Percentiles rank a stretch among this genome's conserved stretches.
Conservation (phyloP, 192 early-diverging fungal species). For the Hyaloraphidium curvatum region DNA sequence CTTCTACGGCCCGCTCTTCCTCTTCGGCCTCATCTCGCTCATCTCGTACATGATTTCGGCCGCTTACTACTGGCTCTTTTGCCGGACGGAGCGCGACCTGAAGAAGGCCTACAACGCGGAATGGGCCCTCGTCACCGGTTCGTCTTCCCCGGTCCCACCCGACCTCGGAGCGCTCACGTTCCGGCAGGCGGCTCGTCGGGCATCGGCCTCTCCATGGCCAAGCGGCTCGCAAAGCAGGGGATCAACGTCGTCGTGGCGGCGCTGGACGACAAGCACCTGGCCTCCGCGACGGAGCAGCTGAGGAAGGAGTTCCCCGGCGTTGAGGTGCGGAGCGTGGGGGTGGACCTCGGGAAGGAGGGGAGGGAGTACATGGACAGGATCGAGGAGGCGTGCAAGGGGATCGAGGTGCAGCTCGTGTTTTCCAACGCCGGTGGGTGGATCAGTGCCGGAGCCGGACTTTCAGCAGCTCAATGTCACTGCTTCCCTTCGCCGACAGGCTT, state of each 20-base stretch:
- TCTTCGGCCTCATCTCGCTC: too few relatives aligned
- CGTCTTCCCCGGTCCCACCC: background rate
- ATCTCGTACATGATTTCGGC: too few relatives aligned
- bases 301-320: constrained; percentile 16
- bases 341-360: constrained; percentile 21
- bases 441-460: background rate
- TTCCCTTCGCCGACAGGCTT: constrained; percentile 15
- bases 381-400: constrained; percentile 18
- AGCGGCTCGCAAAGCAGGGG: constrained; percentile 25
- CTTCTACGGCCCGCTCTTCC: too few relatives aligned
- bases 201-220: constrained; percentile 33
- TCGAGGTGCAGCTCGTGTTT: constrained; percentile 32
- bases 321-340: constrained; percentile 27
- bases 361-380: constrained; percentile 21
- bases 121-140: constrained; percentile 38
- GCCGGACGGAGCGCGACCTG: constrained; percentile 31
- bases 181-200: constrained; percentile 25
- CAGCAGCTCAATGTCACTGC: background rate
- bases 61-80: too few relatives aligned
- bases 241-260: constrained; percentile 36
- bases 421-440: constrained; percentile 31
- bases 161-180: background rate
- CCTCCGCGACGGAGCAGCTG: constrained; percentile 12
- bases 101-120: constrained; percentile 30
- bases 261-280: constrained; percentile 22